phyloP scores from a whole-genome alignment of 768 basidiomycete genomes.

The Serendipita vermifera region DNA sequence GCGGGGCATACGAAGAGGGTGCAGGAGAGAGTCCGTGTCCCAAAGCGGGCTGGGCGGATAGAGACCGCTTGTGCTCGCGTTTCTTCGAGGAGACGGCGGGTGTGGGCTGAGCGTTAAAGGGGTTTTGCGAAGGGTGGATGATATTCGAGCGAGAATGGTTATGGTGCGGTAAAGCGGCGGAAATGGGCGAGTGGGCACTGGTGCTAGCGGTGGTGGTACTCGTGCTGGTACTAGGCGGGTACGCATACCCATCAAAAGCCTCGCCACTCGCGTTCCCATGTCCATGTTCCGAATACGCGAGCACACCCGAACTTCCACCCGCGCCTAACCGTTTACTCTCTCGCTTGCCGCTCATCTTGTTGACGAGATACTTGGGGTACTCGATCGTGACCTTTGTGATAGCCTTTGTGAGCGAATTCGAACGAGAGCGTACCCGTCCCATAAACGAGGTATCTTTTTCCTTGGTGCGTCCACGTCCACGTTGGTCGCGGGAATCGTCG shows the following conservation, averaged over 20 bases:
- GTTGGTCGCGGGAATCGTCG: too few relatives aligned
- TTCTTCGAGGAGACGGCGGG: too few relatives aligned
- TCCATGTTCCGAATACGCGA: neutral
- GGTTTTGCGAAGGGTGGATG: too few relatives aligned
- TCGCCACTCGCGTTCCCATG: neutral
- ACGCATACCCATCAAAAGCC: too few relatives aligned
- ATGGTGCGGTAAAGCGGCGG: neutral
- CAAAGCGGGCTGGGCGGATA: too few relatives aligned
- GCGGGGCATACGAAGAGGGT: too few relatives aligned
- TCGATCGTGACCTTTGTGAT: neutral
- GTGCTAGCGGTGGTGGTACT: neutral
- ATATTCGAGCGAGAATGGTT: too few relatives aligned
- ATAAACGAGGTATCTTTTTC: conserved; percentile 2
- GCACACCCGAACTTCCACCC: neutral
- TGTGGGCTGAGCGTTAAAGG: too few relatives aligned
- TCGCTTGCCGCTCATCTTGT: too few relatives aligned
- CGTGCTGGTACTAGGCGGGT: neutral
- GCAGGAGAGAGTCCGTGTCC: too few relatives aligned
- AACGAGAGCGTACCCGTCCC: conserved; percentile 3
- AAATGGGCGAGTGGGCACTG: neutral
- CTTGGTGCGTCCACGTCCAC: neutral
- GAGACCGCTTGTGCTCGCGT: too few relatives aligned
- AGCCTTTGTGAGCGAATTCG: neutral
- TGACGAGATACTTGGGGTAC: conserved; percentile 1
- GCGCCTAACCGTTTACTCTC: neutral